Evolutionary conservation across 805 yeast genomes (phyloP), one percentile per base, ranked within the genome.

Genomic region (Yamadazyma phyllophila): DNA sequence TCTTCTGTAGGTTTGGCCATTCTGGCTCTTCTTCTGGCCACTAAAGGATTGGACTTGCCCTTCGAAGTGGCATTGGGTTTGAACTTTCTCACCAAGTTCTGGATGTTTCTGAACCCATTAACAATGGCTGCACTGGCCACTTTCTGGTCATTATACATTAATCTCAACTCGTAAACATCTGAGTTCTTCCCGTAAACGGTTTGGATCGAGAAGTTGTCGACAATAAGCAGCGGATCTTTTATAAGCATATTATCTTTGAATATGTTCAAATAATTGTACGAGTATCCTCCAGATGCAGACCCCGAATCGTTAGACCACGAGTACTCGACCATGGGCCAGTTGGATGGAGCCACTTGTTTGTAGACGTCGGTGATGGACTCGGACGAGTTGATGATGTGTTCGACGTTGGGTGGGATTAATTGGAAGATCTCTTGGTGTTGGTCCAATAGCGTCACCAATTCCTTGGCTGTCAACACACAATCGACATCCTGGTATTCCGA

Each of bases 71-170:
- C 41, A 12, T 42, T 44, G 2, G 76, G 76, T 54, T 83, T 83
- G 53, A 92, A 71, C 61, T 85, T 88, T 43, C 99, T 73, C 8
- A 92, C 97, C 59, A 94, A 67, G 61, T 94, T 94, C 62, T 94
- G 99, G 49, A 94, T 92, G 63, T 94, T 94, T 51, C 92, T 77
- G 65, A 94, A 94, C 16, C 99, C 99, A 61, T 91, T 91, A 1
- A 92, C 82, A 31, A 45, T 85, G 77, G 51, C 87, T 70, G 53
- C 81, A 62, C 46, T 81, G 76, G 51, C 91, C 29, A 76, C 66
- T 6, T 59, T 59, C 35, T 62, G 56, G 12, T 54, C 61, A 10
- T 61, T 58, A 50, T 72, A 62, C 8, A 81, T 58, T 17, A 92
- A 66, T 26, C 83, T 71, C 57, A 81, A 71, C 62, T 92, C 97